Base-by-base conservation (phyloP, 2,329 filamentous ascomycete species). In the Microcera coccophila region DNA sequence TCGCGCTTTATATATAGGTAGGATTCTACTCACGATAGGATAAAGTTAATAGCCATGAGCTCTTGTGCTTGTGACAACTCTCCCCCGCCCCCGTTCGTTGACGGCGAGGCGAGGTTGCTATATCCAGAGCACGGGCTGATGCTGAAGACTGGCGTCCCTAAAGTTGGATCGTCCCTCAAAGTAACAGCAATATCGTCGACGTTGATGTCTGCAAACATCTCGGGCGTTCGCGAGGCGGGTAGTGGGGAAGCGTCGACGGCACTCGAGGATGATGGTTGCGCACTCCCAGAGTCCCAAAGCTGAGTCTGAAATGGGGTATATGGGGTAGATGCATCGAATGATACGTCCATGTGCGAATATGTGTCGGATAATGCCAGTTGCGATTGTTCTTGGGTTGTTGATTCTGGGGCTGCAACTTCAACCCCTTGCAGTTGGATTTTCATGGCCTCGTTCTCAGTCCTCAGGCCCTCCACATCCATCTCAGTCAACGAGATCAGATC, bases 31-130 rank as follows among this genome's bases (percentile, higher is more conserved):
- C 63, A 78, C 74, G 71, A 68, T 17, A 78, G 62, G 43, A 78
- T 75, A 40, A 78, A 76, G 59, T 78, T 78, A 49, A 78, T 68
- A 15, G 66, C 72, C 33, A 64, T 61, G 32, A 72, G 67, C 22
- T 70, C 72, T 52, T 76, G 66, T 3, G 61, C 59, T 1, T 60
- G 56, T 4, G 62, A 66, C 44, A 66, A 58, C 36, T 59, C 60
- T 11, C 55, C 22, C 45, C 45, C 59, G 42, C 42, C 39, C 24
- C 43, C 45, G n/a, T 54, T 42, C 28, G 39, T 22, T 5, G 45
- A 41, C 10, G 58, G 52, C 40, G 52, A 53, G 4, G 45, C 42
- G 14, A 36, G 20, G 17, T 53, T 53, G 26, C 41, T 49, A 26
- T 49, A 41, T 41, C 53, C 53, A 2, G 56, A 57, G 29, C 49